Percentiles rank a stretch among this genome's conserved stretches.
Evolutionary conservation across 148 eudicot genomes (phyloP).

Genomic region (Tetragonia tetragonoides): DNA sequence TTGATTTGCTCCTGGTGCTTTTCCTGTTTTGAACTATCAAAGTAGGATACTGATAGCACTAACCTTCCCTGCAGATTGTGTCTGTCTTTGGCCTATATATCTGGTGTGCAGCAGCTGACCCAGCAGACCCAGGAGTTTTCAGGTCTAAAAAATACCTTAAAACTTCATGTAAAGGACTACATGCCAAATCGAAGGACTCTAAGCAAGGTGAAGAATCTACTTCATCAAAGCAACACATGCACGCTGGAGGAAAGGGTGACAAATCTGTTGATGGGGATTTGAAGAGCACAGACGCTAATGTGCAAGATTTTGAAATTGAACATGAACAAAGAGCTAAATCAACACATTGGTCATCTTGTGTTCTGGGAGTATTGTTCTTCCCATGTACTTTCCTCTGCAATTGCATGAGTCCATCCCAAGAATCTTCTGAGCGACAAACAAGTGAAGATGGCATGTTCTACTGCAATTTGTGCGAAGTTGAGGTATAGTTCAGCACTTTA

Average conservation of each 20-base stretch:
- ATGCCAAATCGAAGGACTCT: constrained; percentile 36
- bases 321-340: constrained; percentile 36
- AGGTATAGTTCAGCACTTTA: constrained; percentile 44
- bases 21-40: neutral
- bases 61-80: constrained; percentile 46
- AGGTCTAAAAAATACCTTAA: constrained; percentile 85
- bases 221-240: constrained; percentile 52
- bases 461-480: constrained; percentile 98
- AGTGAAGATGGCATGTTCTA: constrained; percentile 99
- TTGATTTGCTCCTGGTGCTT: neutral
- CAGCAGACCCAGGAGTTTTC: constrained; percentile 89
- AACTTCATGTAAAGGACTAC: constrained; percentile 37
- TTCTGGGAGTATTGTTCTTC: constrained; percentile 42
- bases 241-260: constrained; percentile 39
- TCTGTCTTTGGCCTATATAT: constrained; percentile 74
- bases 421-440: constrained; percentile 62
- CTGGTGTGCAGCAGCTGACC: constrained; percentile 99
- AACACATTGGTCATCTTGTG: constrained; percentile 38
- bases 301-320: constrained; percentile 42
- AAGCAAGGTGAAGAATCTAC: constrained; percentile 56
- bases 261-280: constrained; percentile 39
- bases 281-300: constrained; percentile 32
- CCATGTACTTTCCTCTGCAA: constrained; percentile 70
- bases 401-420: constrained; percentile 53
- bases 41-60: constrained; percentile 15